These are phyloP conservation scores for Mycothermus thermophilus DNA, from an alignment of 495 filamentous ascomycete genomes.

Conservation along the genomic window DNA sequence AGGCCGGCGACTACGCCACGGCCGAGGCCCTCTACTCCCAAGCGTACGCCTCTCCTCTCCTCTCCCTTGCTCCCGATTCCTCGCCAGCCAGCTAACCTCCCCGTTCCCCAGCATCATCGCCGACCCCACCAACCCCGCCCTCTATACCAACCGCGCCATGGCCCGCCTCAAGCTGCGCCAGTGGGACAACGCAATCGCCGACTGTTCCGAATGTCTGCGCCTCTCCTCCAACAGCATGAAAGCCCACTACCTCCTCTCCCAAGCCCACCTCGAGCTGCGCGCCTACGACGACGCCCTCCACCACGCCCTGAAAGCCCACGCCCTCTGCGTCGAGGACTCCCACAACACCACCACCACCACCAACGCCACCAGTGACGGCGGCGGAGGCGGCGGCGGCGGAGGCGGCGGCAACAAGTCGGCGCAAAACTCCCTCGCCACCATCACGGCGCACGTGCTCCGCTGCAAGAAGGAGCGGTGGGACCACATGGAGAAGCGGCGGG, in stretches of 20 bases:
- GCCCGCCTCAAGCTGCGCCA: conserved; percentile 57
- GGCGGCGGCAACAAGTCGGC: no score
- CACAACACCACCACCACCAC: conserved; percentile 49
- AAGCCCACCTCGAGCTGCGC: conserved; percentile 62
- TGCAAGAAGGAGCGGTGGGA: conserved; percentile 73
- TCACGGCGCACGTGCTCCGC: conserved; percentile 53
- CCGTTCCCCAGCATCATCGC: conserved; percentile 34
- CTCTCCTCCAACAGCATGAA: conserved; percentile 59
- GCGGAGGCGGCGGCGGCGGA: no score
- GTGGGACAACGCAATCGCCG: conserved; percentile 65
- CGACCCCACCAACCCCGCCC: conserved; percentile 45
- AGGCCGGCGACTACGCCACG: conserved; percentile 51
- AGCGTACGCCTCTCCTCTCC: conserved; percentile 54
- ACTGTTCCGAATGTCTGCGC: conserved; percentile 61
- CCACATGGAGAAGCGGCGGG: conserved; percentile 34
- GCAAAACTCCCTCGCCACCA: conserved; percentile 46
- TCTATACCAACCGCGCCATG: conserved; percentile 85
- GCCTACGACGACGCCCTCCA: conserved; percentile 62
- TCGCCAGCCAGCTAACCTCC: background rate
- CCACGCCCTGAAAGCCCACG: conserved; percentile 60
- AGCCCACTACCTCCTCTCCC: conserved; percentile 69
- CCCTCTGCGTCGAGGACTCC: conserved; percentile 45
- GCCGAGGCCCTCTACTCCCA: conserved; percentile 75
- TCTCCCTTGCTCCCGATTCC: background rate
- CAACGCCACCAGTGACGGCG: no score